Base-by-base conservation (phyloP, 2,329 filamentous ascomycete species). In the Penicillium italicum region DNA sequence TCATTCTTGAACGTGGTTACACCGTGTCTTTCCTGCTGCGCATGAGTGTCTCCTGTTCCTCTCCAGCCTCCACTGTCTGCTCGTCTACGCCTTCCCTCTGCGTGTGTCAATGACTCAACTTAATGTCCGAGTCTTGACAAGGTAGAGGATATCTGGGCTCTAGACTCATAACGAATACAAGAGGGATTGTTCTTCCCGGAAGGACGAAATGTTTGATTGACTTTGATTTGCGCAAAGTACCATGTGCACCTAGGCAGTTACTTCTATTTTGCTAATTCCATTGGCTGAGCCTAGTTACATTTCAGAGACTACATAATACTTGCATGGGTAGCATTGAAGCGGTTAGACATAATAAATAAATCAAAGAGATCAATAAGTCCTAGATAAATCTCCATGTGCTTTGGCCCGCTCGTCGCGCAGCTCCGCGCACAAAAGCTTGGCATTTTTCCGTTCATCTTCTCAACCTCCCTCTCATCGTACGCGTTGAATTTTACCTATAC, bases 371-470 rank as follows among this genome's bases (percentile, higher is more conserved):
- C 43, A 45, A 18, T 38, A 28, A 34, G 40, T 34, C n/a, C 4
- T 51, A 37, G 40, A 53, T 40, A 40, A 40, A 53, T 48, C 31
- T 48, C 22, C 33, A 48, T 48, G 24, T 33, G 24, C 20, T 3
- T 22, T 26, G 26, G 11, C 38, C 20, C 16, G 30, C 26, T 24
- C 49, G 22, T 36, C 31, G 20, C 30, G 24, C 53, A 44, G 30
- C 54, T 56, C 53, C 53, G 41, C 56, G 45, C 33, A 20, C 26
- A 46, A 60, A 60, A 50, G 55, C 58, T 60, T 60, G 58, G 58
- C 58, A 42, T 41, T 50, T 43, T 45, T 43, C 55, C 36, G 20
- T 42, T 49, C 47, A 20, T 34, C 26, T 24, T 47, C 53, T 37
- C 42, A 28, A 24, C 22, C 31, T 42, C 51, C 12, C 14, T 48